Percentiles rank a stretch among this genome's conserved stretches.
Conservation (phyloP, 2,329 filamentous ascomycete genomes). For the Trichothecium roseum region DNA sequence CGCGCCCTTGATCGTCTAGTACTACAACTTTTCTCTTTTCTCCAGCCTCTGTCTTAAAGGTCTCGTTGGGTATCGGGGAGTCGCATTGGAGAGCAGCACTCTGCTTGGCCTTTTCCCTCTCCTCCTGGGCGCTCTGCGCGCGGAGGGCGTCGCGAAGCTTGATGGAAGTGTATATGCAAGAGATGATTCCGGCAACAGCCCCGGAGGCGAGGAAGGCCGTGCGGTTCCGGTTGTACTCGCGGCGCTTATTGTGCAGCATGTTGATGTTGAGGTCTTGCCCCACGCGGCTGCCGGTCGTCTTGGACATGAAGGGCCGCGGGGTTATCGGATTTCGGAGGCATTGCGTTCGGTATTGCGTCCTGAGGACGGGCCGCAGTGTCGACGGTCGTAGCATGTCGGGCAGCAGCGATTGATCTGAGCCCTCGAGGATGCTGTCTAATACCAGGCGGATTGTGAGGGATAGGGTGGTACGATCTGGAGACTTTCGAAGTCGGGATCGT, state of each 20-base stretch:
- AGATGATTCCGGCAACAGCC: conserved; percentile 36
- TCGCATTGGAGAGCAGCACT: conserved; percentile 31
- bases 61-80: conserved; percentile 27
- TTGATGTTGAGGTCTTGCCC: conserved; percentile 40
- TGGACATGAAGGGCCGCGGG: conserved; percentile 18
- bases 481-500: no score
- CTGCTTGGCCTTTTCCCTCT: conserved; percentile 18
- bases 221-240: conserved; percentile 39
- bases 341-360: conserved; percentile 11
- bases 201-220: conserved; percentile 42
- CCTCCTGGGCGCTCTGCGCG: conserved; percentile 9
- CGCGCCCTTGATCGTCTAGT: conserved; percentile 57
- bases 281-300: conserved; percentile 19
- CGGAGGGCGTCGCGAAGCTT: conserved; percentile 35
- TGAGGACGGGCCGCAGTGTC: conserved; percentile 12
- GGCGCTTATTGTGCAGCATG: conserved; percentile 32
- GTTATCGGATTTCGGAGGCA: conserved; percentile 11
- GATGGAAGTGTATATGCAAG: conserved; percentile 39
- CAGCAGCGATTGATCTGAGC: conserved; percentile 1
- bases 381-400: conserved; percentile 18
- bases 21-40: conserved; percentile 47
- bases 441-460: no score
- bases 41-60: conserved; percentile 37
- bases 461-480: no score
- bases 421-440: neutral